Conservation (phyloP, 352 stramenopile species). For the Hyaloperonospora arabidopsidis region DNA sequence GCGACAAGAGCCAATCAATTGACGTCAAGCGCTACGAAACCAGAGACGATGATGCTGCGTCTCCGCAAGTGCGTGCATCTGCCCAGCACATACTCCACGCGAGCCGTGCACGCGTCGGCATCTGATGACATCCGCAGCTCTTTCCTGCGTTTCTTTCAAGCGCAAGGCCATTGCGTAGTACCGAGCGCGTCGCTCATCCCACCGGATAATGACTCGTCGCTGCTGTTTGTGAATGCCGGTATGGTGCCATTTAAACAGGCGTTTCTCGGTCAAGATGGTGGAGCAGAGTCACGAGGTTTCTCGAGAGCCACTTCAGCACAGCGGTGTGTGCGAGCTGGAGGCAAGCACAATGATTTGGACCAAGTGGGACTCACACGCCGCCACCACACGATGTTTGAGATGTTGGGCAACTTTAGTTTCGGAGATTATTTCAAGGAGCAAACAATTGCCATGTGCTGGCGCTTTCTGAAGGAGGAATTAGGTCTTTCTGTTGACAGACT, state of each 20-base stretch:
- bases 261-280: slow-evolving; percentile 57
- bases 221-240: slow-evolving; percentile 96
- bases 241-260: slow-evolving; percentile 95
- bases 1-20: too few relatives aligned
- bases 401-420: slow-evolving; percentile 98
- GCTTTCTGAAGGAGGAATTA: slow-evolving; percentile 90
- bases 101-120: slow-evolving; percentile 35
- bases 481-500: slow-evolving; percentile 43
- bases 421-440: slow-evolving; percentile 97
- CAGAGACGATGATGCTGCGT: slow-evolving; percentile 15
- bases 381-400: slow-evolving; percentile 99
- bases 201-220: slow-evolving; percentile 85
- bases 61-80: slow-evolving; percentile 6
- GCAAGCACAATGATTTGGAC: slow-evolving; percentile 98
- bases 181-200: slow-evolving; percentile 63
- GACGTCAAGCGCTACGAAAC: too few relatives aligned
- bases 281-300: slow-evolving; percentile 71
- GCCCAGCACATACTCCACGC: slow-evolving; percentile 1
- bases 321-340: slow-evolving; percentile 94
- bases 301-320: slow-evolving; percentile 90
- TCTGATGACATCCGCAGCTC: slow-evolving; percentile 36
- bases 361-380: slow-evolving; percentile 95
- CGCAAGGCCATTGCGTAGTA: slow-evolving; percentile 48
- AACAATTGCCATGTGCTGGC: slow-evolving; percentile 91
- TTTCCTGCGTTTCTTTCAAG: slow-evolving; percentile 70